Conservation (phyloP, 345 rosid species). For the Gossypium arboreum region DNA sequence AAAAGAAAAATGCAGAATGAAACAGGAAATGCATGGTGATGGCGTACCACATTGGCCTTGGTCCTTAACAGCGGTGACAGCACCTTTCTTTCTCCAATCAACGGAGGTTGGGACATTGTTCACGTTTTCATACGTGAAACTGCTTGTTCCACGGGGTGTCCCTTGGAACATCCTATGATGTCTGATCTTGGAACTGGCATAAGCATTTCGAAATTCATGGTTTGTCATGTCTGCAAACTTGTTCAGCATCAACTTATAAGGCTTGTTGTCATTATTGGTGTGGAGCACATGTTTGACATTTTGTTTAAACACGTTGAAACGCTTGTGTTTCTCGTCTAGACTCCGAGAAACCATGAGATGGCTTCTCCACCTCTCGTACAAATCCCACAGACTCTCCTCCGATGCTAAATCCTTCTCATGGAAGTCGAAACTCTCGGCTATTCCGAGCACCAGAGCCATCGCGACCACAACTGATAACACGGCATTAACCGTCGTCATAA, state of each 20-base stretch:
- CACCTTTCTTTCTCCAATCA: constrained; percentile 81
- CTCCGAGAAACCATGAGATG: constrained; percentile 67
- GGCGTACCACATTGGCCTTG: constrained; percentile 80
- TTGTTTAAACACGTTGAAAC: constrained; percentile 73
- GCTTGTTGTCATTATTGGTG: constrained; percentile 57
- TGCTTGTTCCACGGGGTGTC: constrained; percentile 24
- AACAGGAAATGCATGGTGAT: neutral
- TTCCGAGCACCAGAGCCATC: constrained; percentile 38
- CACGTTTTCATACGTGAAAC: constrained; percentile 58
- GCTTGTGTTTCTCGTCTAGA: constrained; percentile 55
- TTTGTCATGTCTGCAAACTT: constrained; percentile 85
- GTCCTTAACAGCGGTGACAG: constrained; percentile 66
- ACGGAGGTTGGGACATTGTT: constrained; percentile 37
- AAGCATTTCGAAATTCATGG: constrained; percentile 54
- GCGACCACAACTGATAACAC: constrained; percentile 32
- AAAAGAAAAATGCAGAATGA: neutral
- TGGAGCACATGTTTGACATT: constrained; percentile 66
- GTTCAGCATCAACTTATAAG: constrained; percentile 80
- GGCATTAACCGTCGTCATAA: constrained; percentile 18
- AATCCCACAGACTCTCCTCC: constrained; percentile 61
- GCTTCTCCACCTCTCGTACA: constrained; percentile 85
- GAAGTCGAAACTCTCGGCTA: constrained; percentile 54
- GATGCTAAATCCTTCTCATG: constrained; percentile 58
- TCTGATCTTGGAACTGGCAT: constrained; percentile 68
- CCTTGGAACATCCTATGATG: constrained; percentile 65